Base-by-base conservation (phyloP, 768 basidiomycete species). In the Leccinum pellstonianum region DNA sequence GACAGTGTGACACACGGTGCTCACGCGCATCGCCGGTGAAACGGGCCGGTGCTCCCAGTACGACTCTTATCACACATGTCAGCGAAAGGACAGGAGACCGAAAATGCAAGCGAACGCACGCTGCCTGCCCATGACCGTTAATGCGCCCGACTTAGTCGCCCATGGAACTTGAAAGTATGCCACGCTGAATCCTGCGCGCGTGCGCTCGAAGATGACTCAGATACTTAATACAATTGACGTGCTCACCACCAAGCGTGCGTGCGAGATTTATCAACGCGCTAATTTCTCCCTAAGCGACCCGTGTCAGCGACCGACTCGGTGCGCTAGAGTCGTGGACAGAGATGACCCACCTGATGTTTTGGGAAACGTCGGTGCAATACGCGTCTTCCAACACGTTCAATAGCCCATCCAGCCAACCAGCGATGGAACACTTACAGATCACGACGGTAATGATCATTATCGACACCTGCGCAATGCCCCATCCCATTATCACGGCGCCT, bases 231-330 rank as follows among this genome's bases (percentile, higher is more conserved):
- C 5, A 46, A 52, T 15, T 1, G 3, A 25, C 11, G n/a, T 58
- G 38, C 57, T 70, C 64, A 61, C 76, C 76, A 1, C 65, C 65
- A 10, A 76, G 68, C 0, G 65, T 66, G 11, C 80, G 73, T 9
- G 75, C 70, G 33, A 79, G 72, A 59, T 80, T 81, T 62, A 80
- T 67, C 33, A 81, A 65, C 8, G 79, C 77, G 50, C 76, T 76
- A 23, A 75, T 70, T 64, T 81, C 80, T 27, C 80, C 79, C 65
- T 77, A 56, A 57, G 25, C 21, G 14, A 38, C 8, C n/a, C 17
- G 25, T 3, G 17, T 61, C 23, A 63, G 29, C 7, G 9, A 52
- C 41, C 14, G 21, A 54, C 5, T 6, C 10, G 3, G 47, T 35
- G 14, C 2, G 21, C n/a, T 14, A 21, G 3, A 12, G 25, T n/a